Percentiles rank a stretch among this genome's conserved stretches.
Conservation (phyloP, 176 grass and related monocot genomes). For the Rhynchospora pubera region DNA sequence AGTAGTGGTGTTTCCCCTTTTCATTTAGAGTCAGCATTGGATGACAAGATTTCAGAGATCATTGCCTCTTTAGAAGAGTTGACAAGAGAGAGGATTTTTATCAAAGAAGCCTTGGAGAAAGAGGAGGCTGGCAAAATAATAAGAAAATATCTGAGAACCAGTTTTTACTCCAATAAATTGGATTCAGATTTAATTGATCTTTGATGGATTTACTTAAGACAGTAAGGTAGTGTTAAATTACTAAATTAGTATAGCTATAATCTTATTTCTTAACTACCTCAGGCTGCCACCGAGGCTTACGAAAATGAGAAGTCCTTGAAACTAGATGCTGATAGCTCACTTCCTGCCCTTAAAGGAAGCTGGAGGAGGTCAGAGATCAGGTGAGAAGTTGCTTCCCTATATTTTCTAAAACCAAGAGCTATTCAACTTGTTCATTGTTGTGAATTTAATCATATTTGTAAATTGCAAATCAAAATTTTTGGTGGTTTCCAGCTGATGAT, state of each 20-base stretch:
- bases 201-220: too few species aligned
- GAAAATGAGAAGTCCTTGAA: constrained; percentile 56
- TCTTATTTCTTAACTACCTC: not conserved
- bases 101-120: constrained; percentile 53
- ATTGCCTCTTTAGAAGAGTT: constrained; percentile 35
- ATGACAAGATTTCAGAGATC: constrained; percentile 36
- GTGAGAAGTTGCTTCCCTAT: constrained; percentile 17
- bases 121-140: constrained; percentile 57
- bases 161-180: not conserved
- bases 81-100: constrained; percentile 19
- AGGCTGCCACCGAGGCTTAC: constrained; percentile 46
- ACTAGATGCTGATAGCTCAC: constrained; percentile 33
- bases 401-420: not conserved
- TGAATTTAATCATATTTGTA: constrained; percentile 16
- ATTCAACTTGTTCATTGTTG: not conserved
- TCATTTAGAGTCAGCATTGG: constrained; percentile 48
- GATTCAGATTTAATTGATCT: not conserved
- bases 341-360: constrained; percentile 27
- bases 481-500: constrained; percentile 57
- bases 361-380: constrained; percentile 74
- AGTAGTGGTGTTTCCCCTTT: not conserved
- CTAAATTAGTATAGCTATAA: not conserved
- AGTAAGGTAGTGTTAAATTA: too few species aligned
- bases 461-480: not conserved
- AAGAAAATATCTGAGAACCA: not conserved